A percentile compares a stretch with the other conserved stretches of the same genome.
Conservation (phyloP, 75 land plant species). For the Isoetes taiwanensis region DNA sequence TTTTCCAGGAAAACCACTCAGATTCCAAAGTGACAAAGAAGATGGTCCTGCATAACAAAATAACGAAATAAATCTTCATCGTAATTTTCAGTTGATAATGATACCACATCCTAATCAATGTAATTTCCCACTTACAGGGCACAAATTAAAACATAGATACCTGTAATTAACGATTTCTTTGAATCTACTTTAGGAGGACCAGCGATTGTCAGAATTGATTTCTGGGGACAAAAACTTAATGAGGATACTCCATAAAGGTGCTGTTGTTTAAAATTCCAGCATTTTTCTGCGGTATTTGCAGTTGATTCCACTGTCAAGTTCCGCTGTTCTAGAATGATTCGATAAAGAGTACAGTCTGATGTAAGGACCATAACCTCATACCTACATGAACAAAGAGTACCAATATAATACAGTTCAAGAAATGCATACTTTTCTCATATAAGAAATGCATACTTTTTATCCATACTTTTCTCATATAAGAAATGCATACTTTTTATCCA, state of each 20-base stretch:
- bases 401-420: neutral
- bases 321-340: conserved; percentile 28
- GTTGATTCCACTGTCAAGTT: conserved; percentile 11
- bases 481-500: neutral
- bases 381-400: conserved; percentile 15
- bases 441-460: neutral
- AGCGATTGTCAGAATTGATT: conserved; percentile 36
- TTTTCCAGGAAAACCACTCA: neutral
- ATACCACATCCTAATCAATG: no score
- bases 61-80: neutral
- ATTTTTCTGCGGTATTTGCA: neutral
- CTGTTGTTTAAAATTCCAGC: conserved; percentile 15
- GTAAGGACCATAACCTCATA: conserved; percentile 35
- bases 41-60: neutral
- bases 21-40: conserved; percentile 1
- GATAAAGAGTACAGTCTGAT: conserved; percentile 46
- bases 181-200: conserved; percentile 15
- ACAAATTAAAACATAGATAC: neutral
- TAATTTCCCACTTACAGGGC: no score
- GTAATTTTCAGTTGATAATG: conserved; percentile 1
- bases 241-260: conserved; percentile 31
- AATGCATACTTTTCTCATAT: neutral
- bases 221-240: conserved; percentile 28
- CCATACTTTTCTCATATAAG: neutral
- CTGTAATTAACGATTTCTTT: conserved; percentile 6